Evolutionary conservation across 2,329 filamentous ascomycete genomes (phyloP).

Genomic region (Zalaria sp.): DNA sequence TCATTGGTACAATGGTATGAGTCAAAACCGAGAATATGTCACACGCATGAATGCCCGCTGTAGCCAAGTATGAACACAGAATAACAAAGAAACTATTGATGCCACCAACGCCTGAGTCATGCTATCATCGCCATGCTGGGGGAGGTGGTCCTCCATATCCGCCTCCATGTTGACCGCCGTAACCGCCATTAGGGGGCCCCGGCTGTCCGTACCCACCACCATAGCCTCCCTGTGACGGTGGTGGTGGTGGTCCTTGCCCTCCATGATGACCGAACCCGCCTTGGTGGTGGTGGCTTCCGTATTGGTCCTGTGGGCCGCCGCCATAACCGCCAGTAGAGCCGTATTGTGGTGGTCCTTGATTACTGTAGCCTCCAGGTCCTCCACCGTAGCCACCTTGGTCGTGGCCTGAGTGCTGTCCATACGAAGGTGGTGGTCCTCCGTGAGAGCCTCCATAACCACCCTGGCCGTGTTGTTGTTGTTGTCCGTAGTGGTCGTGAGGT

Average conservation of each 20-base stretch:
- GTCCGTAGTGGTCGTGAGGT: constrained; percentile 6
- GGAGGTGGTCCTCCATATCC: constrained; percentile 10
- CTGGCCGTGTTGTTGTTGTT: constrained; percentile 7
- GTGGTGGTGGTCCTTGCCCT: not conserved
- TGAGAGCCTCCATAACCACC: constrained; percentile 10
- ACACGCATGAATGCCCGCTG: no score
- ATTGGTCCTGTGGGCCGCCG: constrained; percentile 1
- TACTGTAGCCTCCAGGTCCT: not conserved
- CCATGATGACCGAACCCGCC: not conserved
- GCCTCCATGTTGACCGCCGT: constrained; percentile 3
- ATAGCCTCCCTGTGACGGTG: constrained; percentile 2
- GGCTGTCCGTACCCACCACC: constrained; percentile 3
- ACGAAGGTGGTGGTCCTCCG: constrained; percentile 9
- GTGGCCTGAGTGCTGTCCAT: constrained; percentile 5
- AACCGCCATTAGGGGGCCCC: not conserved
- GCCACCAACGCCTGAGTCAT: not conserved
- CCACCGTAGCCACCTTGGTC: constrained; percentile 1
- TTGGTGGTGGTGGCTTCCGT: constrained; percentile 4
- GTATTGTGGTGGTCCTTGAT: not conserved
- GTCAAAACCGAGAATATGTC: no score
- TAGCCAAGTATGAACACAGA: no score
- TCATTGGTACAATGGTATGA: no score
- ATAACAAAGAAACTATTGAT: no score
- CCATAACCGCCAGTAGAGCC: not conserved
- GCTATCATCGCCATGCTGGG: constrained; percentile 13